Evolutionary conservation across 2,329 filamentous ascomycete genomes (phyloP), one percentile per base, ranked within the genome.

Genomic region (Fusarium tjaetaba): DNA sequence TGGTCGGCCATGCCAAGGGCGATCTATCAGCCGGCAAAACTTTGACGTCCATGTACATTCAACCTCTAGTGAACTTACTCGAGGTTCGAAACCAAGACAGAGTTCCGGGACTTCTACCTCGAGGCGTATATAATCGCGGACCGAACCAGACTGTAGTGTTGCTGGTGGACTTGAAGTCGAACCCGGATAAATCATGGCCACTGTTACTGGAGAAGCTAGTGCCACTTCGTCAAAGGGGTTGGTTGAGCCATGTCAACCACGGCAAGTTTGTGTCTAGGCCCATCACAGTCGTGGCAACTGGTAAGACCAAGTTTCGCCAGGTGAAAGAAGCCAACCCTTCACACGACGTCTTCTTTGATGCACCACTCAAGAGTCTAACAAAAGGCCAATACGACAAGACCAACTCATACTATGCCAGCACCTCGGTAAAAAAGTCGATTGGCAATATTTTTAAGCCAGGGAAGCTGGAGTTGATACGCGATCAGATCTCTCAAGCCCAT

Each of bases 281-380:
- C 2, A 81, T 94, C 41, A 94, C 92, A 0, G 87, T 94, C 4
- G 90, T 94, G 4, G 91, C 88, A 4, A 93, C 91, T 3, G 92
- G 93, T 18, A 88, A 71, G 22, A 71, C 75, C 22, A 48, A 66
- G 26, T 53, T 72, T 42, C 61, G 48, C 22, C 67, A 64, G 43
- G 73, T 72, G 28, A 70, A 73, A 38, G 72, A 75, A 41, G 58
- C 62, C 22, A 78, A 74, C 45, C 70, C 69, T 14, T 69, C 49
- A 70, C 84, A 89, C 36, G 90, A 93, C 79, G 83, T 89, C 61
- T 92, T 92, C 80, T 91, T 90, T 77, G 92, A 93, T 73, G 91
- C 91, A 1, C 91, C 91, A 0, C 84, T 93, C 1, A 80, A 85
- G 62, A 77, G 82, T 77, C 77, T 86, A 7, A 68, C 78, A 3